phyloP scores from a whole-genome alignment of 371 early-diverging fungal species.

The Parasitella parasitica region DNA sequence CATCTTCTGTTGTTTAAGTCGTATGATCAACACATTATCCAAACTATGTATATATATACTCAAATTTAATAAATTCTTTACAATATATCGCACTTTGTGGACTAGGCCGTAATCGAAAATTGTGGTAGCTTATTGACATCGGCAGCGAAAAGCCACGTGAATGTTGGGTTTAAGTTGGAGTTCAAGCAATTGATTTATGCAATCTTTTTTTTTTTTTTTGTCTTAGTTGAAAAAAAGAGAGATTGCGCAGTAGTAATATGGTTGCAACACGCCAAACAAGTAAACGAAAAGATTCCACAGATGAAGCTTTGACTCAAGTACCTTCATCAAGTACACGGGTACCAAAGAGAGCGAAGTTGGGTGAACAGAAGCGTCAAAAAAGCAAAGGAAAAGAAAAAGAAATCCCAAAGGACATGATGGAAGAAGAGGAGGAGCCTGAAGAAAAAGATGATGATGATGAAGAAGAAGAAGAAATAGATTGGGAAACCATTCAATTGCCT shows the following conservation, averaged over 20 bases:
- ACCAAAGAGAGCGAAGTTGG: neutral
- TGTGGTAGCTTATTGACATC: too few species aligned
- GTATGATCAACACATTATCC: neutral
- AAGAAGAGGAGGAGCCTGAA: neutral
- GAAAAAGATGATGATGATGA: constrained; percentile 2
- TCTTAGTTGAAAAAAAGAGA: neutral
- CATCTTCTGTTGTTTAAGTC: neutral
- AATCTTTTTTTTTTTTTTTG: neutral
- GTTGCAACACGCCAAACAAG: neutral
- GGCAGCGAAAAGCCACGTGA: neutral
- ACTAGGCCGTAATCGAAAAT: too few species aligned
- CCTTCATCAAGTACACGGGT: neutral
- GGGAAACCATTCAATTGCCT: constrained; percentile 28
- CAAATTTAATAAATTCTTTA: neutral
- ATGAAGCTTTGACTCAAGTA: neutral
- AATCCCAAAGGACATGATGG: neutral
- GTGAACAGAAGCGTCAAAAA: neutral
- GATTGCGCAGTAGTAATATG: neutral
- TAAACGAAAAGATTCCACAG: neutral
- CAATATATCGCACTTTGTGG: too few species aligned
- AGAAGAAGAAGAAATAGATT: constrained; percentile 24
- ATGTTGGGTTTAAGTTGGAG: too few species aligned
- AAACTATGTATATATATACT: neutral
- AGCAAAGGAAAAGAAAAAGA: neutral
- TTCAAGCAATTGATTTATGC: neutral